Evolutionary conservation across 139 green algal species (phyloP).

Genomic region (Picochlorum costavermella): DNA sequence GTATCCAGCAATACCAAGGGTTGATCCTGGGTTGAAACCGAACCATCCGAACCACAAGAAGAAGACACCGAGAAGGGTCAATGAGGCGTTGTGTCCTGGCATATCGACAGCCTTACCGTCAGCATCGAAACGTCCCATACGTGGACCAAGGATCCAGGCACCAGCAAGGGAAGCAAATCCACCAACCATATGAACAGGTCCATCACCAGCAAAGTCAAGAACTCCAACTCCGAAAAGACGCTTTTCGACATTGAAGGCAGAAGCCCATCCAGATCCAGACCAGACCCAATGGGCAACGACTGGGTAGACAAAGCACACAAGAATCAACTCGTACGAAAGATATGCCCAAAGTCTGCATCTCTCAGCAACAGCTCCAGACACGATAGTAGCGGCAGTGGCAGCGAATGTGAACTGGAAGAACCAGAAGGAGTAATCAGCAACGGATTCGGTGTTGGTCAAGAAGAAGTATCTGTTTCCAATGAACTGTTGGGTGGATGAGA

Average conservation of each 20-base stretch:
- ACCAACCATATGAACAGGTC: conserved; percentile 62
- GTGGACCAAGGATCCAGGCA: conserved; percentile 74
- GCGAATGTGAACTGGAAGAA: conserved; percentile 55
- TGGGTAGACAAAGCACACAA: conserved; percentile 65
- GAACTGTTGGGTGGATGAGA: conserved; percentile 14
- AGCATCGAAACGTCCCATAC: conserved; percentile 83
- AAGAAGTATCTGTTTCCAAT: conserved; percentile 32
- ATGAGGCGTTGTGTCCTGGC: conserved; percentile 63
- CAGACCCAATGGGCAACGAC: conserved; percentile 55
- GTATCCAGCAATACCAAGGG: conserved; percentile 36
- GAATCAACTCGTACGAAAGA: conserved; percentile 52
- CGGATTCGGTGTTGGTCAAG: conserved; percentile 2
- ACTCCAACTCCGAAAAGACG: conserved; percentile 31
- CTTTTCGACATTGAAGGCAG: background rate
- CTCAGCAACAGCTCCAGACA: conserved; percentile 64
- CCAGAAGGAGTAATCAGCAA: conserved; percentile 12
- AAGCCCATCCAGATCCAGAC: conserved; percentile 37
- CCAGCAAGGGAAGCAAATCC: conserved; percentile 74
- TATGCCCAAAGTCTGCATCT: conserved; percentile 41
- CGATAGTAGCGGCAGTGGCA: conserved; percentile 62
- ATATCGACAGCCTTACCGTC: conserved; percentile 72
- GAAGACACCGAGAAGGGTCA: conserved; percentile 61
- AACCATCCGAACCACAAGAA: conserved; percentile 90
- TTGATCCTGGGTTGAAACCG: conserved; percentile 47
- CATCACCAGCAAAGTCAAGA: conserved; percentile 52